Conservation (phyloP, 2,329 filamentous ascomycete species). For the Penicillium sp. region DNA sequence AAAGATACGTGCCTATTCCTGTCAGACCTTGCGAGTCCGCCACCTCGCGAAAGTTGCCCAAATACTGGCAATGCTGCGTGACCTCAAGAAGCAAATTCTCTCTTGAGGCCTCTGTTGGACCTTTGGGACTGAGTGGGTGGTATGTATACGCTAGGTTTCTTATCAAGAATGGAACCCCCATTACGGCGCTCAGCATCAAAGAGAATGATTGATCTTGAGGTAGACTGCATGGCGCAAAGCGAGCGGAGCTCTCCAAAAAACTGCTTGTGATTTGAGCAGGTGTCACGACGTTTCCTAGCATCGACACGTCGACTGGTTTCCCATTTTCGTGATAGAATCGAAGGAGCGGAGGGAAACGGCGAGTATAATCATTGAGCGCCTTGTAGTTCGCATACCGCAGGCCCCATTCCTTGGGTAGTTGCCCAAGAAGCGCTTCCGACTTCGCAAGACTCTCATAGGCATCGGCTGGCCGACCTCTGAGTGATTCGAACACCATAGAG, state of each 20-base stretch:
- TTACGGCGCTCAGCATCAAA: constrained; percentile 3
- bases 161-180: not conserved
- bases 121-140: constrained; percentile 9
- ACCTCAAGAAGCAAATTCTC: not conserved
- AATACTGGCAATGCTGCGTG: not conserved
- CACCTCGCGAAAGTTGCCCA: constrained; percentile 6
- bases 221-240: constrained; percentile 4
- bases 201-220: constrained; percentile 7
- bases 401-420: constrained; percentile 19
- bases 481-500: constrained; percentile 10
- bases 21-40: constrained; percentile 5
- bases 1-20: constrained; percentile 8
- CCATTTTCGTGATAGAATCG: constrained; percentile 20
- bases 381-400: constrained; percentile 18
- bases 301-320: constrained; percentile 8
- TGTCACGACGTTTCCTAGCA: constrained; percentile 13
- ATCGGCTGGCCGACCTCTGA: constrained; percentile 14
- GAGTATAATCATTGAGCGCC: constrained; percentile 14
- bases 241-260: constrained; percentile 10
- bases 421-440: constrained; percentile 9
- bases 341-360: constrained; percentile 17
- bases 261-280: constrained; percentile 6
- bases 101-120: not conserved
- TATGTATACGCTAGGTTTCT: constrained; percentile 5
- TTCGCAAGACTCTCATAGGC: constrained; percentile 11